Evolutionary conservation across 139 green algal genomes (phyloP), one percentile per base, ranked within the genome.

Genomic region (Coelastrella sp.): DNA sequence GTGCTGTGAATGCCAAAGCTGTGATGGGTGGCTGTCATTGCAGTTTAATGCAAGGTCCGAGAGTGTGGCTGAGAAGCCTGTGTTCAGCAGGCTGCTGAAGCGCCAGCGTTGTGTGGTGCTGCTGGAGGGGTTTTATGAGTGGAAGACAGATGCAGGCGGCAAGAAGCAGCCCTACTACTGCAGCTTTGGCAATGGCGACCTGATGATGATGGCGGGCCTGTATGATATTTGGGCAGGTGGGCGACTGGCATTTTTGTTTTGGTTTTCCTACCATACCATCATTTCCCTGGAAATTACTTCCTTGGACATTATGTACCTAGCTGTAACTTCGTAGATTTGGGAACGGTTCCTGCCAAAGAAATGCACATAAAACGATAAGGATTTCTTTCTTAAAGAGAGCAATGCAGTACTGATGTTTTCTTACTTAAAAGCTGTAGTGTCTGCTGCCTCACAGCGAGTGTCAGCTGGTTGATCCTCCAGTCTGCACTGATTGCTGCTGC

Each of bases 41-140:
- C 90, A 95, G 93, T 96, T 96, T 93, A 97, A 97, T 86, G 93
- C 95, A 0, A 78, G 95, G 8, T 93, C 89, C 68, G 95, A 97
- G 89, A 94, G 90, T 4, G 86, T 96, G 8, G 70, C 82, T 0
- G 92, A 96, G 78, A 97, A 97, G 92, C 66, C 91, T 19, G 89
- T 96, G 6, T 98, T 98, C 87, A 93, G 90, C 7, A 87, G 81
- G 81, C 59, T 86, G n/a, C 59, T 86, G n/a, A 27, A 58, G 24
- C n/a, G 59, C 9, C 84, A 90, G 57, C 93, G 96, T 49, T 97
- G 96, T 83, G 88, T 97, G 25, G 94, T 97, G 27, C 87, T 97
- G 22, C 24, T 95, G 4, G 88, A 97, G 49, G 96, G 95, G 12
- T 98, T 98, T 73, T 98, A 97, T 88, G 96, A 98, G 90, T 98